These are phyloP conservation scores for Umbellularia californica DNA, from an alignment of 164 flowering plant genomes.

Conservation along the genomic window DNA sequence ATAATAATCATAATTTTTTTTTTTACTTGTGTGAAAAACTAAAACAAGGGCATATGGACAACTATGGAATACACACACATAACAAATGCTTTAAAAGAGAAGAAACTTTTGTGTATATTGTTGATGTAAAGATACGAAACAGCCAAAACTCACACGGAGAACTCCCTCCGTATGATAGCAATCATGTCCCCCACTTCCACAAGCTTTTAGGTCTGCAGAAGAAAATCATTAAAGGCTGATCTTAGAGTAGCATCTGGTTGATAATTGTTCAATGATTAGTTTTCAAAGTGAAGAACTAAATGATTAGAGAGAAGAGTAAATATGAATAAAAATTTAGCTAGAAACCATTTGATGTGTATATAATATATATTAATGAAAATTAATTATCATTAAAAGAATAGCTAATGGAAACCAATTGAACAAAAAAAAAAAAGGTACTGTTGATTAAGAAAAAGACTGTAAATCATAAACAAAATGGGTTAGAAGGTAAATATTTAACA, in stretches of 20 bases:
- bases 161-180: conserved; percentile 78
- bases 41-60: neutral
- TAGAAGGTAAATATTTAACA: neutral
- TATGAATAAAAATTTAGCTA: neutral
- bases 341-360: neutral
- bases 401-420: neutral
- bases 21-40: too few species aligned
- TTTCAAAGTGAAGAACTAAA: neutral
- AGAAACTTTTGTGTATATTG: conserved; percentile 8
- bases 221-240: neutral
- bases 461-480: too few species aligned
- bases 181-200: conserved; percentile 52
- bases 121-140: conserved; percentile 63
- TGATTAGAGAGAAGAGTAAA: too few species aligned
- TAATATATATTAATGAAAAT: too few species aligned
- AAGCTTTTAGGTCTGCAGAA: conserved; percentile 57
- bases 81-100: neutral
- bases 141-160: conserved; percentile 89
- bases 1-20: too few species aligned
- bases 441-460: neutral
- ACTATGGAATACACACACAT: neutral
- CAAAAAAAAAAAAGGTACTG: too few species aligned
- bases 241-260: neutral
- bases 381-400: too few species aligned
- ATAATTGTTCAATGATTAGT: neutral